Evolutionary conservation across 2,329 filamentous ascomycete species (phyloP).

Genomic region (Nemania abortiva): DNA sequence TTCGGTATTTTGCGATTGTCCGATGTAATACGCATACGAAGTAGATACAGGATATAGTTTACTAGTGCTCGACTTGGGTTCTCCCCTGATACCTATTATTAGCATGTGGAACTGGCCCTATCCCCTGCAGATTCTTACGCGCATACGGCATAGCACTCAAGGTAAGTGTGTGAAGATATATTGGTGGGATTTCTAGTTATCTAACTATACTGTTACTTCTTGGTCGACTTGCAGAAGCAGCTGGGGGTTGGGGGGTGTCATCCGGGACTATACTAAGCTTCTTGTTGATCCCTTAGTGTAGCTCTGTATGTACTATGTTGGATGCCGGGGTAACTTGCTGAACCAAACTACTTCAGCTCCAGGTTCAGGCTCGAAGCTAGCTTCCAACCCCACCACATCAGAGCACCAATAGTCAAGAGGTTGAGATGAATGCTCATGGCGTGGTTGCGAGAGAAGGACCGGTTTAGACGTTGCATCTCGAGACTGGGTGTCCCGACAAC

Average conservation of each 20-base stretch:
- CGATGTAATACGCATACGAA: background rate
- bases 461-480: conserved; percentile 49
- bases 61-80: background rate
- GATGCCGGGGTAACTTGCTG: background rate
- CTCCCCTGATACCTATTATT: conserved; percentile 2
- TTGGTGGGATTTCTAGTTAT: background rate
- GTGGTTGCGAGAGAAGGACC: conserved; percentile 52
- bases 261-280: background rate
- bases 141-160: background rate
- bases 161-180: background rate
- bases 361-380: conserved; percentile 45
- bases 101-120: background rate
- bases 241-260: background rate
- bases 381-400: conserved; percentile 50
- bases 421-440: conserved; percentile 60
- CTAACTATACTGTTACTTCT: background rate
- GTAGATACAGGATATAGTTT: background rate
- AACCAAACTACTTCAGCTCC: conserved; percentile 19
- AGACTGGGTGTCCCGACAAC: conserved; percentile 34
- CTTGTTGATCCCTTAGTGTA: background rate
- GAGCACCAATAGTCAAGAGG: conserved; percentile 52
- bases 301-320: background rate
- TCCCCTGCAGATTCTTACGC: background rate
- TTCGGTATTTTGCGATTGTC: background rate
- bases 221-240: background rate